A percentile compares a stretch with the other conserved stretches of the same genome.
phyloP scores from a whole-genome alignment of 306 rosid genomes.

The Cucurbita pepo region DNA sequence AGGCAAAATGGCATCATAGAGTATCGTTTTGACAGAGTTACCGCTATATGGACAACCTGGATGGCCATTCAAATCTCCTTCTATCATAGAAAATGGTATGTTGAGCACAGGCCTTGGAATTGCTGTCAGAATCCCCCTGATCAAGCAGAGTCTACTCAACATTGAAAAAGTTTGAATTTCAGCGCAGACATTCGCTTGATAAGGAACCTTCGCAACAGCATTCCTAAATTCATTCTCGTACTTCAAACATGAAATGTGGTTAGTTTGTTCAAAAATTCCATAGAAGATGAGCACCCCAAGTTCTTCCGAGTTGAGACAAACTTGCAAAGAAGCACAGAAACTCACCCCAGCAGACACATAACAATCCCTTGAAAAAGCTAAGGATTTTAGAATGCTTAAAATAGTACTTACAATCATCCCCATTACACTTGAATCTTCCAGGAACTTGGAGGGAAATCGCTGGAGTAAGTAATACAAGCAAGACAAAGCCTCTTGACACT shows the following conservation, averaged over 20 bases:
- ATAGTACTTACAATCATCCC: slow-evolving; percentile 33
- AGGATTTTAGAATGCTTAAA: slow-evolving; percentile 46
- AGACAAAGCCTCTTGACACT: slow-evolving; percentile 90
- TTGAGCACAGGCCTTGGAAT: slow-evolving; percentile 72
- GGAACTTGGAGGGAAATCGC: slow-evolving; percentile 52
- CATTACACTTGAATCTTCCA: slow-evolving; percentile 26
- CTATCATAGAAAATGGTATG: slow-evolving; percentile 21
- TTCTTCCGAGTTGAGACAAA: slow-evolving; percentile 39
- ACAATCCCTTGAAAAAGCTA: slow-evolving; percentile 69
- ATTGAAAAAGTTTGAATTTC: slow-evolving; percentile 39
- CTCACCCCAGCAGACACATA: slow-evolving; percentile 90
- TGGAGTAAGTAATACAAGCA: slow-evolving; percentile 86
- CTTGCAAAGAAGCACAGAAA: slow-evolving; percentile 68
- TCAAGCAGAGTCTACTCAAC: slow-evolving; percentile 72
- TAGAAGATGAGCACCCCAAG: slow-evolving; percentile 54
- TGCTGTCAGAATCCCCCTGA: slow-evolving; percentile 82
- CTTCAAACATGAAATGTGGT: slow-evolving; percentile 7
- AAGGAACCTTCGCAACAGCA: slow-evolving; percentile 41
- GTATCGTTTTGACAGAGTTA: slow-evolving; percentile 33
- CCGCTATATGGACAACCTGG: slow-evolving; percentile 9
- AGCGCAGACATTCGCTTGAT: slow-evolving; percentile 27
- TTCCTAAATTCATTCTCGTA: slow-evolving; percentile 18
- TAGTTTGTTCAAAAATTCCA: slow-evolving; percentile 37
- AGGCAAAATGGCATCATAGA: slow-evolving; percentile 84
- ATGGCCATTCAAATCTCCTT: slow-evolving; percentile 9